Base-by-base conservation (phyloP, 176 grass and related monocot species). In the Paspalum notatum region DNA sequence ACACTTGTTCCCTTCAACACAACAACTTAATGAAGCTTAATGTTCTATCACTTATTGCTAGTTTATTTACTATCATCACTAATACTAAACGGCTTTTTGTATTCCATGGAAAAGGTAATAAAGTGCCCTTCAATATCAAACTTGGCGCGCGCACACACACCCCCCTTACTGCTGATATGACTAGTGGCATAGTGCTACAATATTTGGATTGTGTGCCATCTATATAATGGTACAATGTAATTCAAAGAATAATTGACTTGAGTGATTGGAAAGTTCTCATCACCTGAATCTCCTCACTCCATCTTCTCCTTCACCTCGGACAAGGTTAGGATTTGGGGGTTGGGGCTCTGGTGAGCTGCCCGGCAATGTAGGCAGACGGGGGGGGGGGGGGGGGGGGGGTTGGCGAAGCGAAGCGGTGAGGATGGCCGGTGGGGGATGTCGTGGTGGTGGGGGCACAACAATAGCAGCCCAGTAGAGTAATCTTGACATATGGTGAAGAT, bases 41-140 rank as follows among this genome's bases (percentile, higher is more conserved):
- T 85, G 46, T 44, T 38, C 70, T 41, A 25, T 62, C n/a, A 68
- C 79, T 84, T 80, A 88, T 37, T 74, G 6, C 22, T 22, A 61
- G 75, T 88, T 84, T 37, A 22, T 67, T 88, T 84, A 84, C 9
- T 84, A 15, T 62, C 61, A 15, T 62, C 61, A 45, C 78, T 75
- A 80, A 88, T 84, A 37, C 56, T 32, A 62, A 61, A 62, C 41
- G 61, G 80, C 76, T 84, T 54, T 69, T 74, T 67, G 59, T 12
- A 50, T 78, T 65, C 60, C 81, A 61, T 80, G 81, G 1, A 62
- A 47, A 84, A 53, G 61, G 66, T 38, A 88, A 80, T 80, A 61
- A 88, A 68, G 37, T 15, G 46, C 2, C 50, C 21, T 44, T 66
- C 45, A 74, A 42, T 79, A n/a, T 37, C 32, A 59, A 79, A 67